These are phyloP conservation scores for Xylaria acuta DNA, from an alignment of 495 filamentous ascomycete genomes.

Conservation along the genomic window DNA sequence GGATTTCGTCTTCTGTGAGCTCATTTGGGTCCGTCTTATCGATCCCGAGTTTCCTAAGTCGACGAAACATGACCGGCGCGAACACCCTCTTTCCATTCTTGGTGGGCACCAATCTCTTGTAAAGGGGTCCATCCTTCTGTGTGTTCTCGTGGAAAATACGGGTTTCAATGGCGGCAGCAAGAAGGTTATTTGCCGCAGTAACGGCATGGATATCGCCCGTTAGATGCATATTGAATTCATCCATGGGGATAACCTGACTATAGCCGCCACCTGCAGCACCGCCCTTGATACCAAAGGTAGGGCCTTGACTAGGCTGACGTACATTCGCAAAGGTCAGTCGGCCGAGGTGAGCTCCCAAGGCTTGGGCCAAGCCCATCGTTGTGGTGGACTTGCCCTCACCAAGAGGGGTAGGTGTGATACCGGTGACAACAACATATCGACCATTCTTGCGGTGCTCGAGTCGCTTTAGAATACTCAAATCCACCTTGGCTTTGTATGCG, in stretches of 20 bases:
- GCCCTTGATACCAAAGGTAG: slow-evolving; percentile 98
- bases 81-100: slow-evolving; percentile 92
- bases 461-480: slow-evolving; percentile 78
- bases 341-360: slow-evolving; percentile 87
- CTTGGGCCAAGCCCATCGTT: slow-evolving; percentile 94
- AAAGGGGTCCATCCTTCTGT: slow-evolving; percentile 89
- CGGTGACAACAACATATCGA: slow-evolving; percentile 87
- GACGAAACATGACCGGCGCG: slow-evolving; percentile 85
- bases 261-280: slow-evolving; percentile 97
- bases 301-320: slow-evolving; percentile 93
- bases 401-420: slow-evolving; percentile 96
- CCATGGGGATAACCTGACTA: slow-evolving; percentile 99
- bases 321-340: slow-evolving; percentile 95
- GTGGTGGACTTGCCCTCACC: slow-evolving; percentile 99
- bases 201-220: slow-evolving; percentile 99
- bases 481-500: slow-evolving; percentile 92
- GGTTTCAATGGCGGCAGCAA: slow-evolving; percentile 97
- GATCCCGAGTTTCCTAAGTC: slow-evolving; percentile 93
- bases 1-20: slow-evolving; percentile 87
- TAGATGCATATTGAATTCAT: slow-evolving; percentile 97
- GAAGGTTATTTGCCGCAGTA: slow-evolving; percentile 94
- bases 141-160: slow-evolving; percentile 97
- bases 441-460: slow-evolving; percentile 87
- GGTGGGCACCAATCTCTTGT: slow-evolving; percentile 82
- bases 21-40: slow-evolving; percentile 92